Base-by-base conservation (phyloP, 1,139 yeast genomes). In the Yamadazyma sp. region DNA sequence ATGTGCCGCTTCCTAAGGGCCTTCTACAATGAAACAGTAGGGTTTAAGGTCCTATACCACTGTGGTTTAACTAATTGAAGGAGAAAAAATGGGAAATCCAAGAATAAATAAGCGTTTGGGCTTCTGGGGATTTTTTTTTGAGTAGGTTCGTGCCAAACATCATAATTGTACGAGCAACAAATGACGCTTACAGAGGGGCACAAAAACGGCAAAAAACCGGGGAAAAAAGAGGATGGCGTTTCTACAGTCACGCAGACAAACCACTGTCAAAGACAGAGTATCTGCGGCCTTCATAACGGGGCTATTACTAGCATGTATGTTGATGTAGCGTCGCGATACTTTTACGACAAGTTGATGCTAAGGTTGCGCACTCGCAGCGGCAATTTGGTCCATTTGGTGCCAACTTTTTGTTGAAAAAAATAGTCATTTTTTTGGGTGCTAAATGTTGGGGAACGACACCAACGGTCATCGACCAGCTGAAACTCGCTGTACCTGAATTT, bases 401-500 rank as follows among this genome's bases (percentile, higher is more conserved):
- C 8, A n/a, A n/a, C 8, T 20, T 20, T 20, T 20, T 20, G 22
- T 20, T 20, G 22, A 20, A 20, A 20, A 20, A 20, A 20, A 20
- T 6, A 20, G 22, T 8, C 22, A 20, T 6, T 6, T 20, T 28
- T 28, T 28, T 28, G 31, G 31, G 31, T 28, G 31, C 31, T 12
- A 26, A 28, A 28, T 28, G 18, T 28, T 28, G 31, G 31, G 30
- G 30, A 27, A 27, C 12, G 30, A 8, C 17, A 12, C n/a, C n/a
- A n/a, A n/a, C 5, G 30, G 17, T 20, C 22, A 20, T 20, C 22
- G 8, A 20, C 22, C 5, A 20, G 8, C 22, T 20, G 22, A 20
- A 20, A 20, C 22, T 20, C 22, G 8, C 8, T 8, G 22, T 20
- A 20, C 22, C 5, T 5, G 22, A 20, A 20, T 6, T 20, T 20